These are phyloP conservation scores for Eucalyptus shirleyi DNA, from an alignment of 345 rosid species.

Conservation along the genomic window DNA sequence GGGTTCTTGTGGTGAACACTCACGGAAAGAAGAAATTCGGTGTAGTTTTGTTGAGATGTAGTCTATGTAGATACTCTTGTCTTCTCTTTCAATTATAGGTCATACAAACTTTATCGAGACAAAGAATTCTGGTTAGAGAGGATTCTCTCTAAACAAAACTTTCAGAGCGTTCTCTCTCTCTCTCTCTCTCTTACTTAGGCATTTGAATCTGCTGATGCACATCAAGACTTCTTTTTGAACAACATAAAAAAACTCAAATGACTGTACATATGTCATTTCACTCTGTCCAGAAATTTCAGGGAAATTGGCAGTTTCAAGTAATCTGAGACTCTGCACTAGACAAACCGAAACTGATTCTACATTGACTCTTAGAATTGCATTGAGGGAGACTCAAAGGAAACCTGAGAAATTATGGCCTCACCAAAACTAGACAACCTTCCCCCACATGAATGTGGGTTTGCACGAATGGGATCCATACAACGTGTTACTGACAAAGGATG, in stretches of 20 bases:
- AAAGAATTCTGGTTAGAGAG: not conserved
- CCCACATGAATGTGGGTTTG: not conserved
- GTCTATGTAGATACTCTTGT: not conserved
- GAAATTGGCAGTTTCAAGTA: not conserved
- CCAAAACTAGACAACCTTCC: not conserved
- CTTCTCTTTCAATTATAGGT: not conserved
- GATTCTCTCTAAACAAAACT: not conserved
- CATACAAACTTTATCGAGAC: not conserved
- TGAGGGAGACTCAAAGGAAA: not conserved
- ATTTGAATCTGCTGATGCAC: not conserved
- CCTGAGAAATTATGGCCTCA: not conserved
- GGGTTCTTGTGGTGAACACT: not conserved
- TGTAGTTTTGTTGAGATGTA: not conserved
- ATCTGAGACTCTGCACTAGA: not conserved
- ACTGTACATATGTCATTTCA: not conserved
- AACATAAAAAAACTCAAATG: not conserved
- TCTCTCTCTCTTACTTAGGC: not conserved
- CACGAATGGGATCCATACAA: not conserved
- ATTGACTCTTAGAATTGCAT: not conserved
- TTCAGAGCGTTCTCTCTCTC: not conserved
- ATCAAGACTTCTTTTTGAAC: not conserved
- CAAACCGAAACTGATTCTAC: not conserved
- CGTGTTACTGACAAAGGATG: not conserved
- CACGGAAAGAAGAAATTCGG: not conserved
- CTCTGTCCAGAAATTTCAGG: not conserved